phyloP scores from a whole-genome alignment of 305 asterid genomes.

The Fraxinus baroniana region DNA sequence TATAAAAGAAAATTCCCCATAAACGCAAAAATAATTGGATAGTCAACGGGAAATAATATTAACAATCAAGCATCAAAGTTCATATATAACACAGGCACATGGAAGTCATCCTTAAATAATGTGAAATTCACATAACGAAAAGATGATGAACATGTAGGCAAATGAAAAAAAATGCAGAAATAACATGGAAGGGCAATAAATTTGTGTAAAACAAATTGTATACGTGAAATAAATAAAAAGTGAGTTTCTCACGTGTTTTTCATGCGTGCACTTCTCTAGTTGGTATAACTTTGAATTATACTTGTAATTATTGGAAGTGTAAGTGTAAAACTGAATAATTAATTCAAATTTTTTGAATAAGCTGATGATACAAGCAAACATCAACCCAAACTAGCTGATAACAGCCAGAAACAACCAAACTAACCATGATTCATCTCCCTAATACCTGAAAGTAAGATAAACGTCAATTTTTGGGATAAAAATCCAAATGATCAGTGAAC shows the following conservation, averaged over 20 bases:
- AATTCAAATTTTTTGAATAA: background rate
- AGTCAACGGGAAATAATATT: background rate
- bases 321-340: background rate
- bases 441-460: background rate
- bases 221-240: background rate
- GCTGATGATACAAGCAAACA: background rate
- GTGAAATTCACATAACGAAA: background rate
- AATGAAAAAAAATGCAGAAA: background rate
- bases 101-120: background rate
- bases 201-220: background rate
- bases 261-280: background rate
- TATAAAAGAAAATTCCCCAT: background rate
- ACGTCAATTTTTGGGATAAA: background rate
- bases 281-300: background rate
- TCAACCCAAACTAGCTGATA: background rate
- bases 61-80: background rate
- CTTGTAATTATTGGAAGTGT: background rate
- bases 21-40: background rate
- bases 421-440: background rate
- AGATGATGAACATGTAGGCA: background rate
- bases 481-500: background rate
- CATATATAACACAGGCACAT: background rate
- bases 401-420: background rate
- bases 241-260: background rate
- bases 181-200: background rate